Base-by-base conservation (phyloP, 1,284 basidiomycete genomes). In the Agroathelia rolfsii region DNA sequence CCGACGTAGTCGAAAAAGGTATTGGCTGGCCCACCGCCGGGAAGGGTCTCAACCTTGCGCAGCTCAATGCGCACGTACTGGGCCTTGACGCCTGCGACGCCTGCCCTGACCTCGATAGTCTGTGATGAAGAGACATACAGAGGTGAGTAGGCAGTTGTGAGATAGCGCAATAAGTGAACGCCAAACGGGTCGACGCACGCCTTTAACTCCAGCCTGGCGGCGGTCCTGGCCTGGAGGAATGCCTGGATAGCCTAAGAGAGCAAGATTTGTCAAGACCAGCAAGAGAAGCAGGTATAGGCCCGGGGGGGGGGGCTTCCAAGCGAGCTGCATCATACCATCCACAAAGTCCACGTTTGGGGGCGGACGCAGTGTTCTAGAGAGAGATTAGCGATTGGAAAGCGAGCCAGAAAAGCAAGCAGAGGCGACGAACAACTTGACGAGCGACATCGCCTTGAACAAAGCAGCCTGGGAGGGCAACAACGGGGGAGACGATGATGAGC, bases 31-130 rank as follows among this genome's bases (percentile, higher is more conserved):
- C 78, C 76, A 18, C 76, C 81, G 12, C 74, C 73, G 2, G 84
- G 83, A 27, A 87, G 63, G 2, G 72, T 77, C 57, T 93, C 88
- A 27, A 88, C 73, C 61, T 88, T 89, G 46, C 83, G 73, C 48
- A 92, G 65, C 58, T 90, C 86, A 40, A 92, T 76, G 42, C 81
- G 75, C 17, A 93, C 77, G 77, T 83, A 90, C 58, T 88, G 87
- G 15, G 84, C 84, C 62, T 88, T 90, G 48, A 84, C 72, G n/a
- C 81, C 79, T 42, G 72, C 63, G 3, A 66, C 61, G 7, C 73
- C 76, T 13, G 78, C 64, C 21, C 87, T 75, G 6, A 92, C 69
- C 56, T 92, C 87, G 39, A 92, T 69, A n/a, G 81, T 75, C 83
- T 86, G 45, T 23, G 34, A 30, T 21, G 41, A 30, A n/a, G 28